Percentiles rank a stretch among this genome's conserved stretches.
phyloP scores from a whole-genome alignment of 805 yeast species.

The Teunomyces funiuensis region DNA sequence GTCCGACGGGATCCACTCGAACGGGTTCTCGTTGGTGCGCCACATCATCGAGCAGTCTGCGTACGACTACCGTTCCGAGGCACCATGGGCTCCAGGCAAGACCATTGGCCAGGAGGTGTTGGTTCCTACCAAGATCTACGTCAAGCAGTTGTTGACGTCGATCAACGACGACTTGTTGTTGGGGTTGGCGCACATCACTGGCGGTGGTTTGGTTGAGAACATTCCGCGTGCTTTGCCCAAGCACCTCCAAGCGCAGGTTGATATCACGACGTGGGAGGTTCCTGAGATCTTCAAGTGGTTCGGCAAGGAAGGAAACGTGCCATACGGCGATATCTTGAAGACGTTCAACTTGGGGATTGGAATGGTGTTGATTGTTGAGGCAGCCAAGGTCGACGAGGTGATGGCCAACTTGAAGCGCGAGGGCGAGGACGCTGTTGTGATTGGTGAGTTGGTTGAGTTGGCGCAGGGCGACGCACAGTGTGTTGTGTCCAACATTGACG shows the following conservation, averaged over 20 bases:
- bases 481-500: slow-evolving; percentile 50
- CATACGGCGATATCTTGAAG: slow-evolving; percentile 77
- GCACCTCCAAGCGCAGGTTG: slow-evolving; percentile 75
- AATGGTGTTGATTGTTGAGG: slow-evolving; percentile 84
- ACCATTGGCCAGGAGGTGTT: slow-evolving; percentile 85
- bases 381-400: slow-evolving; percentile 61
- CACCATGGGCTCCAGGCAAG: slow-evolving; percentile 78
- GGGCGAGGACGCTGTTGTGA: slow-evolving; percentile 70
- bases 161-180: slow-evolving; percentile 65
- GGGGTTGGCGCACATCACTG: slow-evolving; percentile 96
- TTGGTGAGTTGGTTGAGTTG: slow-evolving; percentile 38
- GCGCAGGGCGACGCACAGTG: slow-evolving; percentile 58
- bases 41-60: slow-evolving; percentile 76
- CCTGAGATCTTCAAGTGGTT: slow-evolving; percentile 94
- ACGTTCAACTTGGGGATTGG: slow-evolving; percentile 97
- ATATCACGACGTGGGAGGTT: slow-evolving; percentile 76
- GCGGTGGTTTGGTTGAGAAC: slow-evolving; percentile 97
- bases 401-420: slow-evolving; percentile 53
- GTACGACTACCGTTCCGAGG: slow-evolving; percentile 65
- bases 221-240: slow-evolving; percentile 92
- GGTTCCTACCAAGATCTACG: slow-evolving; percentile 92
- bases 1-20: slow-evolving; percentile 94
- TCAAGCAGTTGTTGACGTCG: slow-evolving; percentile 80
- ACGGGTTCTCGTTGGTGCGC: slow-evolving; percentile 93
- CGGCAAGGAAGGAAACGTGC: slow-evolving; percentile 88